Evolutionary conservation across 306 rosid genomes (phyloP), one percentile per base, ranked within the genome.

Genomic region (Quercus rubra): DNA sequence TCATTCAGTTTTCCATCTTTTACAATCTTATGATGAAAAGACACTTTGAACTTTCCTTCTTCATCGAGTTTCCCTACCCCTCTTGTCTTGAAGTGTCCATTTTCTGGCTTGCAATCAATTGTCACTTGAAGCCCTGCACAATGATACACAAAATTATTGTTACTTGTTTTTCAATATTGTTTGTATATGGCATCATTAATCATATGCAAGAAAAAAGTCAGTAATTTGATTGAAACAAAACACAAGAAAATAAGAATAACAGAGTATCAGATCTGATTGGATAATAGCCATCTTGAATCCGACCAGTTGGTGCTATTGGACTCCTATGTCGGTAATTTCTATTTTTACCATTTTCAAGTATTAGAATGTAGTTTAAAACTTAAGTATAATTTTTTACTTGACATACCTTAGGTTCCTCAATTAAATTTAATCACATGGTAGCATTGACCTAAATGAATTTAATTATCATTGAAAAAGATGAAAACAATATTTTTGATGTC

Each of bases 1-100:
- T 88, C 97, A 63, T 84, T 88, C 7, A 94, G 7, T 20, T 89
- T 80, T 20, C 82, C 94, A 28, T 84, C 85, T 79, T 85, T 84
- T 6, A 89, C 81, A 33, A 86, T 86, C 83, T 90, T 92, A 1
- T 82, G 41, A 1, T 97, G 96, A 31, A 95, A 78, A 0, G 84
- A 79, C 63, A 92, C 97, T 67, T 78, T 82, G 89, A 95, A 95
- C 66, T 86, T 83, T 5, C 99, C 99, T 71, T 89, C 85, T 25
- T 78, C 79, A 15, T 95, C 89, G 46, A 95, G 83, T 73, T 83
- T 76, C 27, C 94, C 96, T 1, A 20, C 55, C 20, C 93, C 97
- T 80, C 89, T 89, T 10, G 89, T 91, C 82, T 86, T 83, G 27
- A 89, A 85, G 69, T 79, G 73, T 12, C 98, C 98, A 78, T 81